These are phyloP conservation scores for Rhazya stricta DNA, from an alignment of 257 asterid genomes.

Conservation along the genomic window DNA sequence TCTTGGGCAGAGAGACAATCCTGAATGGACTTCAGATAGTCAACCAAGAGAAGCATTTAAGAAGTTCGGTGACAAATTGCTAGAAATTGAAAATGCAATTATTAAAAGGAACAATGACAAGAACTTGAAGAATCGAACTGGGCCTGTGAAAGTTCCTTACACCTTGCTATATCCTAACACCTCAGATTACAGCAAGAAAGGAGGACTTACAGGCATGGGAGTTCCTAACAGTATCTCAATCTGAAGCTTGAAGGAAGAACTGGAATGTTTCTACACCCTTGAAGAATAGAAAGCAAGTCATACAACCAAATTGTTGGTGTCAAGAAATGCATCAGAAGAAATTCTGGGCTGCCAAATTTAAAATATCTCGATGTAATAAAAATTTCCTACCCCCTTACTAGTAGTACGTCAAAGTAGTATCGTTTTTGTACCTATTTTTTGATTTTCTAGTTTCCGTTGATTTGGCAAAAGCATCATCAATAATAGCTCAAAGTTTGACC, in stretches of 20 bases:
- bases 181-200: constrained; percentile 28
- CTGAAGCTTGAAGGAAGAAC: constrained; percentile 20
- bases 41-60: constrained; percentile 40
- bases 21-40: constrained; percentile 50
- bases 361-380: not conserved
- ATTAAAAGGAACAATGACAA: constrained; percentile 33
- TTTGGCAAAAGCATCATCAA: not conserved
- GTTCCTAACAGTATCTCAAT: constrained; percentile 75
- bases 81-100: constrained; percentile 40
- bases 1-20: constrained; percentile 62
- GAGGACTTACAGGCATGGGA: constrained; percentile 75
- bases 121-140: constrained; percentile 40
- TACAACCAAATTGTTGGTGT: not conserved
- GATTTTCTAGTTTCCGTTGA: not conserved
- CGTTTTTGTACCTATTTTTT: not conserved
- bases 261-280: not conserved
- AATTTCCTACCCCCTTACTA: not conserved
- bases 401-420: not conserved
- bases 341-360: not conserved
- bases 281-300: not conserved
- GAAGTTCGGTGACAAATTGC: constrained; percentile 34
- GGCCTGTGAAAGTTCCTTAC: constrained; percentile 62
- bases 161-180: constrained; percentile 49
- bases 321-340: not conserved
- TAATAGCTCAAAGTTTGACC: not conserved